Conservation (phyloP, 176 grass and related monocot species). For the Poa annua region DNA sequence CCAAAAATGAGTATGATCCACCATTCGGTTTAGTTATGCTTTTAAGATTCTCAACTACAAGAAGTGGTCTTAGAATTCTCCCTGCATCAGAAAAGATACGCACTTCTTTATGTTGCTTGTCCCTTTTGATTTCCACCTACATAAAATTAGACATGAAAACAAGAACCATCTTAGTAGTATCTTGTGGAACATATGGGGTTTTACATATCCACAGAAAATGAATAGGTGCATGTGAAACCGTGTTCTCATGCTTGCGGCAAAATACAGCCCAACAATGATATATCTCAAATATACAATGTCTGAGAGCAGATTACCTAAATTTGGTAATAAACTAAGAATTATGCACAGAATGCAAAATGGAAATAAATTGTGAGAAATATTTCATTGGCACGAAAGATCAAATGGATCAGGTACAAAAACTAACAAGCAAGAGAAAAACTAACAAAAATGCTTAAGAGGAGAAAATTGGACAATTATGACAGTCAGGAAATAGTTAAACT, state of each 20-base stretch:
- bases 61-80: constrained; percentile 84
- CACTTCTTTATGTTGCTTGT: constrained; percentile 73
- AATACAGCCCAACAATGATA: constrained; percentile 1
- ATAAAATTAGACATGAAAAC: constrained; percentile 36
- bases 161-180: constrained; percentile 33
- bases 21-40: constrained; percentile 55
- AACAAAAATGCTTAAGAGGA: neutral
- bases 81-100: constrained; percentile 82
- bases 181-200: constrained; percentile 21
- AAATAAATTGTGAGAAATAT: constrained; percentile 9
- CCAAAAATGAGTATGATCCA: constrained; percentile 59
- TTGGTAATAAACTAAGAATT: constrained; percentile 14
- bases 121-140: constrained; percentile 91
- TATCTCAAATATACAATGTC: constrained; percentile 22
- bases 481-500: neutral
- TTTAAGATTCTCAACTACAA: constrained; percentile 80
- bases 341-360: neutral
- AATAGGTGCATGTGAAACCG: neutral
- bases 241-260: constrained; percentile 21
- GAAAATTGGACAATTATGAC: constrained; percentile 6
- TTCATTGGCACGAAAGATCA: neutral
- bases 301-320: constrained; percentile 7
- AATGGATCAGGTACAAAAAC: neutral
- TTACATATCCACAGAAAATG: neutral
- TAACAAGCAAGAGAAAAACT: neutral